Conservation (phyloP, 495 filamentous ascomycete species). For the Penicillium riverlandense region DNA sequence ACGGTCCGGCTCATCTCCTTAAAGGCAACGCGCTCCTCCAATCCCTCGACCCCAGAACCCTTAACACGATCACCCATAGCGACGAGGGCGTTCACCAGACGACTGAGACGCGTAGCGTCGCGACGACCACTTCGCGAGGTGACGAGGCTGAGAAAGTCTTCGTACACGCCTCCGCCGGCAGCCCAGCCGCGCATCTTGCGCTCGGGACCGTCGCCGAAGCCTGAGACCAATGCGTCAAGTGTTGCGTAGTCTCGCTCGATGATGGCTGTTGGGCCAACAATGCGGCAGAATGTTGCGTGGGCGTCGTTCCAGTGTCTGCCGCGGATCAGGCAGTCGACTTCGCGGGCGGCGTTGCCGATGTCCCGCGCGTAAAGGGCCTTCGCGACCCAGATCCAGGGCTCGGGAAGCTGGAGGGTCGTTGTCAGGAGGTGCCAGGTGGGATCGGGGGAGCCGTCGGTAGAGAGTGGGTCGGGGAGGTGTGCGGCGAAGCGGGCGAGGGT, state of each 20-base stretch:
- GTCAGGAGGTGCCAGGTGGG: slow-evolving; percentile 49
- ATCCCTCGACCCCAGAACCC: slow-evolving; percentile 49
- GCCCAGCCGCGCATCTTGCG: slow-evolving; percentile 56
- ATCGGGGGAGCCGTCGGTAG: slow-evolving; percentile 39
- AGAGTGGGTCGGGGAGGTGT: slow-evolving; percentile 46
- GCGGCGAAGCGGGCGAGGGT: slow-evolving; percentile 53
- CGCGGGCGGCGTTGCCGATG: slow-evolving; percentile 53
- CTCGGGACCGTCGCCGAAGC: slow-evolving; percentile 52
- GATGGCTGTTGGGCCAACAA: slow-evolving; percentile 71
- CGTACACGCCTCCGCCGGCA: slow-evolving; percentile 71
- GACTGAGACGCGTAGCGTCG: slow-evolving; percentile 41
- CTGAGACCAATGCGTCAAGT: slow-evolving; percentile 54
- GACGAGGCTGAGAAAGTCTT: slow-evolving; percentile 64
- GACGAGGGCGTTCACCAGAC: slow-evolving; percentile 57
- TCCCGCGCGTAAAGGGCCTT: slow-evolving; percentile 76
- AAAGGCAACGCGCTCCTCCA: slow-evolving; percentile 74
- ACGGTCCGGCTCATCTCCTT: slow-evolving; percentile 56
- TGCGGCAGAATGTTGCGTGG: slow-evolving; percentile 67
- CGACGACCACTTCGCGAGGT: slow-evolving; percentile 27
- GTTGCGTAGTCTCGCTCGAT: slow-evolving; percentile 68
- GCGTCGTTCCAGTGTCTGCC: slow-evolving; percentile 73
- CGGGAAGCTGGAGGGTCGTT: slow-evolving; percentile 57
- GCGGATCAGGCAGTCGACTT: slow-evolving; percentile 68
- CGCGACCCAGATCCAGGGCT: slow-evolving; percentile 75
- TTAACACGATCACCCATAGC: slow-evolving; percentile 51